Percentiles rank a stretch among this genome's conserved stretches.
phyloP scores from a whole-genome alignment of 768 basidiomycete species.

The Crassisporium funariophilum region DNA sequence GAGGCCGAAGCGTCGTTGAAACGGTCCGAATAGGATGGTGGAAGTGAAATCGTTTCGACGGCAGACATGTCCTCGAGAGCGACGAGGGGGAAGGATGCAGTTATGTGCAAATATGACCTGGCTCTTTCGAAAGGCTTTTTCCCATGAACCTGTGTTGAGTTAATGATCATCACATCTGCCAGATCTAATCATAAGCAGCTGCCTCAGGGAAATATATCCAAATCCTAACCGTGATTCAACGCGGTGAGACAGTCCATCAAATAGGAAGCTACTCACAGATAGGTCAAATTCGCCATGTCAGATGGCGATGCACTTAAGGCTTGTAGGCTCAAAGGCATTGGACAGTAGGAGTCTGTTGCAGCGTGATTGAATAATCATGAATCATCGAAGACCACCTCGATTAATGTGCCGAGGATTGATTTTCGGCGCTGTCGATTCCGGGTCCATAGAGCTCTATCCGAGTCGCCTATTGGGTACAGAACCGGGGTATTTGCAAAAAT shows the following conservation, averaged over 20 bases:
- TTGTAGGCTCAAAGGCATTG: too few species aligned
- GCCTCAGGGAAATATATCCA: not conserved
- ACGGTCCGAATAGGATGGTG: conserved; percentile 27
- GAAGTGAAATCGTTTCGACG: conserved; percentile 3
- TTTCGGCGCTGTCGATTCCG: too few species aligned
- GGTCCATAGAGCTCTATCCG: too few species aligned
- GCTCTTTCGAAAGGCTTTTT: not conserved
- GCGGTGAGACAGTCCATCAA: too few species aligned
- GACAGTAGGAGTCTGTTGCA: not conserved
- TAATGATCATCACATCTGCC: not conserved
- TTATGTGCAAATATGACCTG: not conserved
- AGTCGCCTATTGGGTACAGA: too few species aligned
- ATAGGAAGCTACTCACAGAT: too few species aligned
- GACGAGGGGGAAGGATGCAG: not conserved
- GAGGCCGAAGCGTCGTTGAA: not conserved
- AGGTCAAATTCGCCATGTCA: too few species aligned
- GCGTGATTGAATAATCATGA: too few species aligned
- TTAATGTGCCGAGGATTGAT: too few species aligned
- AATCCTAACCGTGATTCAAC: not conserved
- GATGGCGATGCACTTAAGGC: too few species aligned
- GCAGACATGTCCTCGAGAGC: conserved; percentile 4
- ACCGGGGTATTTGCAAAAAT: too few species aligned
- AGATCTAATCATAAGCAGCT: not conserved
- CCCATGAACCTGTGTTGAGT: not conserved
- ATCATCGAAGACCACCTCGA: too few species aligned